These are phyloP conservation scores for Lupinus albus DNA, from an alignment of 306 rosid genomes.

Conservation along the genomic window DNA sequence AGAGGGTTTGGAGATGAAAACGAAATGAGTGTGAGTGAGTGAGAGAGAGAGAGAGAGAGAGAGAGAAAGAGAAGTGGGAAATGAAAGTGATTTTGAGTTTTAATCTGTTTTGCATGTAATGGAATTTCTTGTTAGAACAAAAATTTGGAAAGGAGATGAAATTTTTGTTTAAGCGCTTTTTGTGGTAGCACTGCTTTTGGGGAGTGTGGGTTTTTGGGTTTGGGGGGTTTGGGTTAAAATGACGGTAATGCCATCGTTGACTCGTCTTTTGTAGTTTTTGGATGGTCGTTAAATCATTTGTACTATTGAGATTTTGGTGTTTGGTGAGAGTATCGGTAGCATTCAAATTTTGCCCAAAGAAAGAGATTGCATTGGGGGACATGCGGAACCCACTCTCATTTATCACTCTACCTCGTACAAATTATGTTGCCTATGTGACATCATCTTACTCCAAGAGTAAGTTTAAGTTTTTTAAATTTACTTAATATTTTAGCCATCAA, in stretches of 20 bases:
- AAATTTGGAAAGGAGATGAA: not conserved
- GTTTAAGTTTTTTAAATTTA: too few species aligned
- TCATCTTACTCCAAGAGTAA: too few species aligned
- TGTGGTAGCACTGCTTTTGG: not conserved
- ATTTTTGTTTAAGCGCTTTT: not conserved
- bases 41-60: not conserved
- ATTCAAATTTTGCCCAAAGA: not conserved
- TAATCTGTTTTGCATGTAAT: conserved; percentile 33
- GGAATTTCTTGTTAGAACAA: not conserved
- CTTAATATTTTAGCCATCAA: too few species aligned
- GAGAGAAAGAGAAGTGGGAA: not conserved
- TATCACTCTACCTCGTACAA: too few species aligned
- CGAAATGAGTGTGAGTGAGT: not conserved
- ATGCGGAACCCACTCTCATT: not conserved
- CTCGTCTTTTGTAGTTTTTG: not conserved
- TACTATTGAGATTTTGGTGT: not conserved
- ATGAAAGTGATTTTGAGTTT: not conserved
- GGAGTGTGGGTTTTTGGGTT: conserved; percentile 23
- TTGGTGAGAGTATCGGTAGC: not conserved
- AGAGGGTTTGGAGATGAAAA: not conserved
- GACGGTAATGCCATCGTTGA: not conserved
- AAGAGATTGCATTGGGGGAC: not conserved
- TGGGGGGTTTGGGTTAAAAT: not conserved
- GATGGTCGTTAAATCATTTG: not conserved
- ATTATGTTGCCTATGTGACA: too few species aligned